These are phyloP conservation scores for Acorus calamus DNA, from an alignment of 106 monocot species.

Conservation along the genomic window DNA sequence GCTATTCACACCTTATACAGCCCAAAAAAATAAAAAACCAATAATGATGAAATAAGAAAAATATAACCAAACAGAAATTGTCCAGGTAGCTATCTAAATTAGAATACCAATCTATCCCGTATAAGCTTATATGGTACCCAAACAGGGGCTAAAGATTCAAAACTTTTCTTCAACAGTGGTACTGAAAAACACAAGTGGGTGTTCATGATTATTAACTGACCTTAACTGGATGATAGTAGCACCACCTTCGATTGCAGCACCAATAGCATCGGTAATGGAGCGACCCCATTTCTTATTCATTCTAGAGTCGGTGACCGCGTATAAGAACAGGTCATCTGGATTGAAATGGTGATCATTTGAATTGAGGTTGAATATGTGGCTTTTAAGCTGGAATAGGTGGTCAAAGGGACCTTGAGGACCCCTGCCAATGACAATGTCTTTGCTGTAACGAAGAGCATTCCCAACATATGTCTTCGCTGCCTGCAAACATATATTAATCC, in stretches of 20 bases:
- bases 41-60: too few relatives aligned
- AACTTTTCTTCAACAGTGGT: too few relatives aligned
- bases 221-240: constrained; percentile 93
- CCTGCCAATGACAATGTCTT: constrained; percentile 59
- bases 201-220: constrained; percentile 13
- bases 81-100: too few relatives aligned
- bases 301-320: constrained; percentile 89
- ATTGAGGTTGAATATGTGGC: neutral
- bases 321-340: constrained; percentile 55
- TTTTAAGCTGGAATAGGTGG: constrained; percentile 66
- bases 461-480: constrained; percentile 67
- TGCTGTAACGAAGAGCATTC: constrained; percentile 56
- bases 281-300: constrained; percentile 94
- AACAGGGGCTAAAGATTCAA: too few relatives aligned
- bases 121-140: too few relatives aligned
- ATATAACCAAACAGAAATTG: too few relatives aligned
- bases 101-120: too few relatives aligned
- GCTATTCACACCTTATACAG: too few relatives aligned
- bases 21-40: too few relatives aligned
- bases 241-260: constrained; percentile 80
- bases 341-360: constrained; percentile 13
- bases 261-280: constrained; percentile 69
- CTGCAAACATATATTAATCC: constrained; percentile 16
- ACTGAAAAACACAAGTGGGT: neutral
- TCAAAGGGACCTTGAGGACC: constrained; percentile 92